Base-by-base conservation (phyloP, 768 basidiomycete species). In the Tephrocybe rancida region DNA sequence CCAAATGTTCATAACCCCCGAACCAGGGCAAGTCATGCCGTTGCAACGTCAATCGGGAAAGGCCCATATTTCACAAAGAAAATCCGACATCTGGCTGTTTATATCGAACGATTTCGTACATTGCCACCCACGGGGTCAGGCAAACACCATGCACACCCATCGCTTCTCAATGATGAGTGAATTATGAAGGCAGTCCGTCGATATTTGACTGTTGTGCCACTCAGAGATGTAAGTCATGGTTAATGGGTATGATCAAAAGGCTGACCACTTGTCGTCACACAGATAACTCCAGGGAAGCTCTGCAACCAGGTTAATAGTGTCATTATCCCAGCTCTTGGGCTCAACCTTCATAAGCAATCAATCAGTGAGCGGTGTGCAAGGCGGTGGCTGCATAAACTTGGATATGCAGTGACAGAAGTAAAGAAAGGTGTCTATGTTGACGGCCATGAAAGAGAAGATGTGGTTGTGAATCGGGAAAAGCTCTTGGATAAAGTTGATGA, bases 401-500 rank as follows among this genome's bases (percentile, higher is more conserved):
- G 50, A 3, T 55, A 55, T 27, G 16, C 19, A 2, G 10, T 58
- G 16, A 48, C 22, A 10, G 46, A 46, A 32, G 54, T 55, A 1
- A 52, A 54, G 19, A 67, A 62, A 26, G 67, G 64, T 4, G 57
- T 62, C 50, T 71, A 68, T 44, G 42, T 59, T 10, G 66, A 69
- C 54, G 64, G 68, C 14, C 68, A 70, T 47, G 63, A 70, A 48
- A 44, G 58, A 2, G 52, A 44, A 27, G 68, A 72, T 62, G 68
- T 74, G 10, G 61, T 68, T 1, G 29, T 55, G 18, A 67, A 70
- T 46, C 59, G 54, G 4, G 54, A 68, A 3, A 32, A 47, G 21
- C 52, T 56, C 38, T 37, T 56, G 21, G 25, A 43, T 11, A 56
- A 13, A 24, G 37, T 56, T 37, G 18, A 24, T 19, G 54, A 9